Base-by-base conservation (phyloP, 805 yeast genomes). In the Yarrowia bubula region DNA sequence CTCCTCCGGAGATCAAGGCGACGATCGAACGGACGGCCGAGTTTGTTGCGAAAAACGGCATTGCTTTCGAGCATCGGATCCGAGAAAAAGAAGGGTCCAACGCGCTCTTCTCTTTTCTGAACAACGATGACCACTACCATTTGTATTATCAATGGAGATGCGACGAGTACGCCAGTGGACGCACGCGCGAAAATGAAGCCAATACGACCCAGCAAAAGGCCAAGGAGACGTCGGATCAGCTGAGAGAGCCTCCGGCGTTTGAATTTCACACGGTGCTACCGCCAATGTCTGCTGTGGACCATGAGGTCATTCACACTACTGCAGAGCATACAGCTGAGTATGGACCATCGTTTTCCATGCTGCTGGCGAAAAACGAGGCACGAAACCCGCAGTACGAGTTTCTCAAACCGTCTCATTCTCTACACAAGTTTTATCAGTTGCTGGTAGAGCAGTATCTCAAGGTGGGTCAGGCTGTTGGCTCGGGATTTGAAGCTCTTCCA, bases 21-120 rank as follows among this genome's bases (percentile, higher is more conserved):
- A 80, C 83, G 17, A 86, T 92, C 17, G 86, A 83, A 60, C 89
- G 87, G 71, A 89, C 96, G 0, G 91, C 87, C 0, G 83, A 78
- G 3, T 90, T 87, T 70, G 90, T 92, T 6, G 69, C 76, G 33
- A 79, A 88, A 67, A 88, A 90, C 71, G 97, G 96, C 0, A 70
- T 82, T 1, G 61, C 67, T 66, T 89, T 90, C 75, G 95, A 87
- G 70, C 77, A 77, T 9, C 77, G 88, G 58, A 80, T 90, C 65
- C 75, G 76, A 15, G 75, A 75, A 41, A 77, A 76, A 41, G 85
- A 86, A 68, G 73, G 77, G 14, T 73, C 76, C 6, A 80, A 80
- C 60, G 78, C 79, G 35, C 84, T 85, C 71, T 89, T 91, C 73
- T 77, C 82, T n/a, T 92, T 92, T 71, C 73, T 92, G 6, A 73